These are phyloP conservation scores for Cicer cuneatum DNA, from an alignment of 306 rosid genomes.

Conservation along the genomic window DNA sequence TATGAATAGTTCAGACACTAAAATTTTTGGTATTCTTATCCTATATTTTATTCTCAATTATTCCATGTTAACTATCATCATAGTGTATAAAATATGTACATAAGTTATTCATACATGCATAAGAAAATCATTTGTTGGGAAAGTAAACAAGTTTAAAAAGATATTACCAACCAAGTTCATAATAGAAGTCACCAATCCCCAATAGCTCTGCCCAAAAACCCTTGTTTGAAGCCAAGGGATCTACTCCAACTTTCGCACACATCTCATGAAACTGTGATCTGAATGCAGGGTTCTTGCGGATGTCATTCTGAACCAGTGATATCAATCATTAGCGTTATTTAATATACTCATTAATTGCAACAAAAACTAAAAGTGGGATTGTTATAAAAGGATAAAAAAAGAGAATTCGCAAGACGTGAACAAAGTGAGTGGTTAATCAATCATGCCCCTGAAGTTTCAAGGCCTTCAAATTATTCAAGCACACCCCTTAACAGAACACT, in stretches of 20 bases:
- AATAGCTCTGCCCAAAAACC: slow-evolving; percentile 99
- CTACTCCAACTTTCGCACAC: slow-evolving; percentile 98
- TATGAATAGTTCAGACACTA: slow-evolving; percentile 9
- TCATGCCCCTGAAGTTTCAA: slow-evolving; percentile 2
- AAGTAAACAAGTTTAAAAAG: slow-evolving; percentile 41
- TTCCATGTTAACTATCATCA: slow-evolving; percentile 12
- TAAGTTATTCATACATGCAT: not conserved
- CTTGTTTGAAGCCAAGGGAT: slow-evolving; percentile 94
- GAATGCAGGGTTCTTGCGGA: slow-evolving; percentile 95
- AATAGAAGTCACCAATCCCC: slow-evolving; percentile 95
- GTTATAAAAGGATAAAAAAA: slow-evolving; percentile 15
- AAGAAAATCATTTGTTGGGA: slow-evolving; percentile 27
- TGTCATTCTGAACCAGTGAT: slow-evolving; percentile 72
- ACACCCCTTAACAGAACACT: not conserved
- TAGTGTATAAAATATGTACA: slow-evolving; percentile 20
- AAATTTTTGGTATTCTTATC: slow-evolving; percentile 10
- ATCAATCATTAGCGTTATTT: slow-evolving; percentile 26
- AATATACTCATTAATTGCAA: slow-evolving; percentile 20
- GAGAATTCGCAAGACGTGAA: slow-evolving; percentile 9
- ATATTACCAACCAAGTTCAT: slow-evolving; percentile 84
- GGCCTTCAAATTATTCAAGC: slow-evolving; percentile 7
- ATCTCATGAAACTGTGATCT: slow-evolving; percentile 97
- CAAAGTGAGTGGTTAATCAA: slow-evolving; percentile 13
- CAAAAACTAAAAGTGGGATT: not conserved
- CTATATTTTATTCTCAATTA: slow-evolving; percentile 18